Base-by-base conservation (phyloP, 192 early-diverging fungal genomes). In the Linnemannia hyalina region DNA sequence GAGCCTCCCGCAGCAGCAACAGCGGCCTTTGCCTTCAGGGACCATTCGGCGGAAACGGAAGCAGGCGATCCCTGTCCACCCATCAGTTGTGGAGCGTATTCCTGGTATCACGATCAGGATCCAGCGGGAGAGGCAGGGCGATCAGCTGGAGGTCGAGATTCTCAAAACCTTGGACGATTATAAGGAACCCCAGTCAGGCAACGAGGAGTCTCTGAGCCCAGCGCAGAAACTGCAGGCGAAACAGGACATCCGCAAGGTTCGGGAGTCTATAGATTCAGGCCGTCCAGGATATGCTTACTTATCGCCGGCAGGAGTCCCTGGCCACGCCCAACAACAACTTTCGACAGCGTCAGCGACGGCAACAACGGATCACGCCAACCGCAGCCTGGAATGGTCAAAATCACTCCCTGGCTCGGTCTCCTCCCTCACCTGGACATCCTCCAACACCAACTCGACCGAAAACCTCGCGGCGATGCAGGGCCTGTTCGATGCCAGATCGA, bases 71-170 rank as follows among this genome's bases (percentile, higher is more conserved):
- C 84, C 84, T 42, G 71, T 86, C 11, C 79, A 80, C 49, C 75
- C 84, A 0, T 86, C 84, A 4, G 63, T 86, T 11, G 79, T 86
- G 13, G 79, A 77, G 3, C 84, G 84, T 29, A 86, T 86, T 44
- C 84, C 84, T n/a, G 84, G 84, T 4, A 86, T 86, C 41, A 86
- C 84, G 1, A 70, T 86, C 38, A 63, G 80, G 52, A 78, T 86
- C n/a, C 84, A 86, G 26, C 84, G 78, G 15, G 84, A 86, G 46
- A 55, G 57, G 10, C 60, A 77, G n/a, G 80, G 79, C 10, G 77
- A 78, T 40, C 80, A 81, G 40, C 70, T 86, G 36, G 71, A 86
- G 57, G 84, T 86, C 32, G 84, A 86, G 68, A 86, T 86, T 46
- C 84, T 86, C 13, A 86, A 86, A 35, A 80, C 80, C 42, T 11